A percentile compares a stretch with the other conserved stretches of the same genome.
phyloP scores from a whole-genome alignment of 2,329 filamentous ascomycete genomes.

The Claviceps sp. region DNA sequence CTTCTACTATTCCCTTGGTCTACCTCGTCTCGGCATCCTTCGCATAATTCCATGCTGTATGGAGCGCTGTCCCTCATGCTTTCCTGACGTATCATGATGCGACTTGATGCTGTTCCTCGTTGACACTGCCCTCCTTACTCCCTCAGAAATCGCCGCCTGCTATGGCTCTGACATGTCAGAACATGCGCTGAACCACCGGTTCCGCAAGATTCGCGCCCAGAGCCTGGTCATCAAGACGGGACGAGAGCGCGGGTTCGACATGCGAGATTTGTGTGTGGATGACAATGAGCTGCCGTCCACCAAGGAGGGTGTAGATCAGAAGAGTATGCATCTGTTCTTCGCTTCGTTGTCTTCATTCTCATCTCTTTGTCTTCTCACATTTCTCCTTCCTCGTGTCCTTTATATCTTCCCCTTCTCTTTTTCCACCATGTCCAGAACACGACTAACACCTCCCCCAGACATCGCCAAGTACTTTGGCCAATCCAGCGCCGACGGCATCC shows the following conservation, averaged over 20 bases:
- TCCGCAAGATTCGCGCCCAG: constrained; percentile 32
- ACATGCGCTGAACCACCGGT: constrained; percentile 36
- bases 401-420: not conserved
- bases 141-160: constrained; percentile 31
- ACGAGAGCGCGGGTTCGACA: constrained; percentile 24
- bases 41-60: no score
- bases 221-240: constrained; percentile 24
- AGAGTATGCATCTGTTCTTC: constrained; percentile 21
- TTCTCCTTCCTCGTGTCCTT: not conserved
- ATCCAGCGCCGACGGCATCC: constrained; percentile 42
- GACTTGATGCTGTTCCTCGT: constrained; percentile 4
- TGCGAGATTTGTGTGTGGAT: constrained; percentile 27
- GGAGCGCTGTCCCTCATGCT: no score
- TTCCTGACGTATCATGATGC: no score
- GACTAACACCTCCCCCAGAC: constrained; percentile 25
- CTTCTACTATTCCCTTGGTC: not conserved
- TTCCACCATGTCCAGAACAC: not conserved
- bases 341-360: not conserved
- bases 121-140: constrained; percentile 10
- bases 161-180: constrained; percentile 37
- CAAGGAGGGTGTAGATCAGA: constrained; percentile 24
- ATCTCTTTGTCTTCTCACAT: not conserved
- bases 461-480: constrained; percentile 48
- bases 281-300: constrained; percentile 22
- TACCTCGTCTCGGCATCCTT: no score